phyloP scores from a whole-genome alignment of 768 basidiomycete species.

The Sistotremastrum niveocremeum region DNA sequence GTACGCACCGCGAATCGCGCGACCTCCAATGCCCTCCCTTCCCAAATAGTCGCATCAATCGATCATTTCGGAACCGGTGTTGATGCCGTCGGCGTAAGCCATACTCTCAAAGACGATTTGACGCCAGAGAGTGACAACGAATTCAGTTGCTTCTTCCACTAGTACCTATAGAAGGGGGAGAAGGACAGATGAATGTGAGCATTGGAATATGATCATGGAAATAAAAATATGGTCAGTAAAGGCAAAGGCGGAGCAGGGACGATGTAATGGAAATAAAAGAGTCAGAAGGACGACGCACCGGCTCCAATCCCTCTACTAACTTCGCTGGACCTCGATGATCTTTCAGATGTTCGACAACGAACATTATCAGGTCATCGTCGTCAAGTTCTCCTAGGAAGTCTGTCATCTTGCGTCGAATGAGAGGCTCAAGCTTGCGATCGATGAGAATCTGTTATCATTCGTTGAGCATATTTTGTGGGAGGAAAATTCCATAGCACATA shows the following conservation, averaged over 20 bases:
- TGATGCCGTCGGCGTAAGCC: conserved; percentile 80
- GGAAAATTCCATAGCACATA: conserved; percentile 23
- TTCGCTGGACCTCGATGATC: conserved; percentile 80
- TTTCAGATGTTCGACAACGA: conserved; percentile 83
- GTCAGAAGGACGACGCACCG: conserved; percentile 40
- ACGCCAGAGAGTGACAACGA: conserved; percentile 74
- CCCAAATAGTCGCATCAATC: conserved; percentile 28
- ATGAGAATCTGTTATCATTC: conserved; percentile 44
- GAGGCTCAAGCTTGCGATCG: conserved; percentile 73
- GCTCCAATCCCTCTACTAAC: conserved; percentile 80
- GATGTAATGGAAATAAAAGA: conserved; percentile 1
- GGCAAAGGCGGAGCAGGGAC: neutral
- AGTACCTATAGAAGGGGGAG: conserved; percentile 64
- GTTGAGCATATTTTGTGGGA: conserved; percentile 8
- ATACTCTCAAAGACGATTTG: conserved; percentile 92
- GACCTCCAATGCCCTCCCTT: neutral
- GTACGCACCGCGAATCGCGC: too few species aligned
- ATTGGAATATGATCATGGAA: neutral
- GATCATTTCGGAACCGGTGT: conserved; percentile 75
- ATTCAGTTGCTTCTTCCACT: conserved; percentile 79
- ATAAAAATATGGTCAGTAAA: neutral
- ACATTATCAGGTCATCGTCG: conserved; percentile 90
- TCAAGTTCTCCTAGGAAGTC: conserved; percentile 86
- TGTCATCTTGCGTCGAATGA: conserved; percentile 71
- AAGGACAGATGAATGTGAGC: neutral